Conservation (phyloP, 495 filamentous ascomycete genomes). For the Evernia prunastri region DNA sequence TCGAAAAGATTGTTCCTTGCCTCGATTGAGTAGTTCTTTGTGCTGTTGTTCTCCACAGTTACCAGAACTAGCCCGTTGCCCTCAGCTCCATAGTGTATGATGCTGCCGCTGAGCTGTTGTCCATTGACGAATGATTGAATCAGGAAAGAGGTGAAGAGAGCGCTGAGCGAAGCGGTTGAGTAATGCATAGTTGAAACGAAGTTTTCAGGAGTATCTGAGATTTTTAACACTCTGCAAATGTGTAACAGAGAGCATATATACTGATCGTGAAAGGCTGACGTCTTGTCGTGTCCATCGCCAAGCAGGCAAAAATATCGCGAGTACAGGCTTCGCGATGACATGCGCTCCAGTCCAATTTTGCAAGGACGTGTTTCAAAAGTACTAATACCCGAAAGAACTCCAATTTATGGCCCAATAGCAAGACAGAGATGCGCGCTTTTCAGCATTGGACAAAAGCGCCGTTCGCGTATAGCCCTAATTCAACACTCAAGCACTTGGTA, state of each 20-base stretch:
- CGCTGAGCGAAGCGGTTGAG: conserved; percentile 1
- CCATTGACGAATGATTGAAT: background rate
- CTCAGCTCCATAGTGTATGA: background rate
- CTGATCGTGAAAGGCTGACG: background rate
- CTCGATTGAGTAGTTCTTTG: conserved; percentile 6
- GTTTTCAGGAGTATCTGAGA: background rate
- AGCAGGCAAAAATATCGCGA: background rate
- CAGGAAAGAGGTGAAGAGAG: background rate
- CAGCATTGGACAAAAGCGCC: background rate
- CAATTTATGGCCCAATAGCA: background rate
- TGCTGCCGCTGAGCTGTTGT: background rate
- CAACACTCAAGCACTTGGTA: background rate
- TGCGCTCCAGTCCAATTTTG: background rate
- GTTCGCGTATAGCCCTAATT: background rate
- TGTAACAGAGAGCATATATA: background rate
- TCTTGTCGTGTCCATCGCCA: background rate
- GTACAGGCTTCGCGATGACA: background rate
- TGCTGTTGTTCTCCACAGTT: conserved; percentile 17
- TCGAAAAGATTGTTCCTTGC: conserved; percentile 20
- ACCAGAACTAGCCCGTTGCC: background rate
- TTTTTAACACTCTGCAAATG: background rate
- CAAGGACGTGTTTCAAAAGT: background rate
- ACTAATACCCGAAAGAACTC: background rate
- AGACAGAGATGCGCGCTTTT: background rate
- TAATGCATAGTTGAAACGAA: background rate